These are phyloP conservation scores for Colletotrichum caudatum DNA, from an alignment of 2,329 filamentous ascomycete genomes.

Conservation along the genomic window DNA sequence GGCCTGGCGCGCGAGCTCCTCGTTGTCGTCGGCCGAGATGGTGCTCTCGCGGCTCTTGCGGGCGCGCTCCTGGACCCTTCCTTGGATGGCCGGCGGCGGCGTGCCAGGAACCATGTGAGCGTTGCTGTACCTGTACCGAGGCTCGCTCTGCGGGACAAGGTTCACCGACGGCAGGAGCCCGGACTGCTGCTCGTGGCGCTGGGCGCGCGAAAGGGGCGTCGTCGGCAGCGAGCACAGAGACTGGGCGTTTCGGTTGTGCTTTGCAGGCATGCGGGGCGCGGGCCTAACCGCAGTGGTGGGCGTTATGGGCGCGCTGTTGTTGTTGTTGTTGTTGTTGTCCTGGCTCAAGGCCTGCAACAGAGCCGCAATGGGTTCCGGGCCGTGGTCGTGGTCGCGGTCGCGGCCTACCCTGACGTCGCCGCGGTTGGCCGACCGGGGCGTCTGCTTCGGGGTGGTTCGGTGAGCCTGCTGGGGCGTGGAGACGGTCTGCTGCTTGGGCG, in stretches of 20 bases:
- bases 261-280: constrained; percentile 63
- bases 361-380: constrained; percentile 78
- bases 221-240: constrained; percentile 87
- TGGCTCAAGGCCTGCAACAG: constrained; percentile 85
- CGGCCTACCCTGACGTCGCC: constrained; percentile 56
- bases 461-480: constrained; percentile 60
- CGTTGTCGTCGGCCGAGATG: constrained; percentile 76
- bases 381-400: constrained; percentile 65
- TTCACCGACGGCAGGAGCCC: constrained; percentile 72
- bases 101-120: constrained; percentile 57
- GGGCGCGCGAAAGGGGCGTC: constrained; percentile 72
- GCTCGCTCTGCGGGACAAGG: constrained; percentile 71
- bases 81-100: constrained; percentile 53
- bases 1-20: constrained; percentile 67
- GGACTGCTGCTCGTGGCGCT: constrained; percentile 57
- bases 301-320: constrained; percentile 80
- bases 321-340: constrained; percentile 69
- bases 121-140: constrained; percentile 59
- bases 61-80: constrained; percentile 60
- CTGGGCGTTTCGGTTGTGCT: constrained; percentile 81
- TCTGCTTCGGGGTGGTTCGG: constrained; percentile 64
- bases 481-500: constrained; percentile 63
- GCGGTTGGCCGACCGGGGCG: constrained; percentile 57
- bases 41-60: constrained; percentile 86
- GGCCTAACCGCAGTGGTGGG: constrained; percentile 64